Evolutionary conservation across 805 yeast genomes (phyloP), one percentile per base, ranked within the genome.

Genomic region (Candida tallmaniae): DNA sequence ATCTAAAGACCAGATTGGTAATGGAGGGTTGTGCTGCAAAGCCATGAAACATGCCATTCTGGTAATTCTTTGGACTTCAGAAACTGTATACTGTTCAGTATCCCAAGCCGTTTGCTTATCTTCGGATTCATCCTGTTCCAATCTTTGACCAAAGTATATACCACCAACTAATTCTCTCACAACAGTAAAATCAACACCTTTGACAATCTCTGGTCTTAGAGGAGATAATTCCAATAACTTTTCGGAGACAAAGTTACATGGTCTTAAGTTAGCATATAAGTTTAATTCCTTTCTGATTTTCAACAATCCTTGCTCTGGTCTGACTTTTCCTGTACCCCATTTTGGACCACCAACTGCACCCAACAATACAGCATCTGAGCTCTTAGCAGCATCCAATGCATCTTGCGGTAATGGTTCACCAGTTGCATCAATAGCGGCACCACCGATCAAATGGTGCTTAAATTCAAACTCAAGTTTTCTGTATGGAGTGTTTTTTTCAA

Each of bases 331-430:
- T 18, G 97, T 85, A 23, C 97, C 97, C 98, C 98, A 93, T 66
- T 93, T 93, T 42, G 98, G 98, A 22, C 98, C 98, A 44, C 98
- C 98, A 22, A 93, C 98, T 6, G 98, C 96, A 47, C 98, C 98
- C 38, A 93, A 72, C 46, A 93, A 68, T n/a, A 93, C 95, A 17
- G 97, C 98, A 57, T 90, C 94, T 1, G 97, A 82, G 29, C 67
- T 65, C 62, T 86, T 88, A 23, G 97, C 75, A 7, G 95, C 88
- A 29, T 67, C 83, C 31, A 93, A 70, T 3, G 96, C 74, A 38
- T 73, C 90, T 40, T 83, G 95, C 11, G 96, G 83, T 45, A 93
- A 70, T 39, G 98, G 97, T 33, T 59, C 80, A 35, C 98, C 98
- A 29, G 94, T 82, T 38, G 96, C 96, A 58, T 93, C 98, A 53